Evolutionary conservation across 306 rosid genomes (phyloP).

Genomic region (Abrus pulchellus): DNA sequence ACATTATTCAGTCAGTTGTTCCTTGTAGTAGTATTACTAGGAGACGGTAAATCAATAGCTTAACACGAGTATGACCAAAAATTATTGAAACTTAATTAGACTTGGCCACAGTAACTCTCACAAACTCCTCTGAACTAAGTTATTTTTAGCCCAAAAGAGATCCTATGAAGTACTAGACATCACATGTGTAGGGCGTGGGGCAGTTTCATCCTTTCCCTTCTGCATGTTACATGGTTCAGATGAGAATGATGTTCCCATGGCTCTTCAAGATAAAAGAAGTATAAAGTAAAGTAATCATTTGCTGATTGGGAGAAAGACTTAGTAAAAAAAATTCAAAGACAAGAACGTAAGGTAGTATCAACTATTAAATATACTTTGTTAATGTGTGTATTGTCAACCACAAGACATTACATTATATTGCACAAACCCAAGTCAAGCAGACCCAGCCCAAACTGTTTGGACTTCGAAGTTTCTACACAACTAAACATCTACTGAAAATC

Average conservation of each 20-base stretch:
- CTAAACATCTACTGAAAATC: constrained; percentile 47
- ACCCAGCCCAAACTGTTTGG: constrained; percentile 34
- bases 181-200: neutral
- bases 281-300: constrained; percentile 10
- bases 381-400: constrained; percentile 49
- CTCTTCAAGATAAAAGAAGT: neutral
- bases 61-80: too few species aligned
- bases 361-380: constrained; percentile 31
- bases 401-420: constrained; percentile 46
- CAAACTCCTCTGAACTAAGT: too few species aligned
- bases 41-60: too few species aligned
- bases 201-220: constrained; percentile 1
- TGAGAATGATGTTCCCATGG: neutral
- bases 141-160: too few species aligned
- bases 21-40: too few species aligned
- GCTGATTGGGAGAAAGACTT: neutral
- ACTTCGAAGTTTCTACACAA: constrained; percentile 36
- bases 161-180: too few species aligned
- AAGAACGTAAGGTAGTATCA: constrained; percentile 21
- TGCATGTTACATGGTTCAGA: constrained; percentile 36
- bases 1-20: too few species aligned
- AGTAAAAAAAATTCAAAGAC: neutral
- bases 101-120: too few species aligned
- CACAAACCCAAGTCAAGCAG: constrained; percentile 38
- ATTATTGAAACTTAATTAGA: too few species aligned